phyloP scores from a whole-genome alignment of 1,284 basidiomycete genomes.

The Gomphus sp. region DNA sequence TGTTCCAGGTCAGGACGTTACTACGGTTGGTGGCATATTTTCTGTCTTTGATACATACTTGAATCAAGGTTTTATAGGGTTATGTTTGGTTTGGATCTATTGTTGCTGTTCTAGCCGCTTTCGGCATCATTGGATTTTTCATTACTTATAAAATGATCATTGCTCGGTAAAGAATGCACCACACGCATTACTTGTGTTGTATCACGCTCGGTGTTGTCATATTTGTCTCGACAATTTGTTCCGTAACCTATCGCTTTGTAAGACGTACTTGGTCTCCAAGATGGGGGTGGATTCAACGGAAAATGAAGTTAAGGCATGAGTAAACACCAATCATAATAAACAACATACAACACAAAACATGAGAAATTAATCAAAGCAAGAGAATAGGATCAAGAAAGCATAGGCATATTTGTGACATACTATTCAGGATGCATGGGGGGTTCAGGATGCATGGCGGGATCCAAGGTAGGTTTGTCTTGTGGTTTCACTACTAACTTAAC shows the following conservation, averaged over 20 bases:
- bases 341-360: conserved; percentile 7
- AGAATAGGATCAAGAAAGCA: neutral
- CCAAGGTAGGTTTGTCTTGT: neutral
- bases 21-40: conserved; percentile 20
- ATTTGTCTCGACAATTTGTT: neutral
- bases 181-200: neutral
- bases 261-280: neutral
- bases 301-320: neutral
- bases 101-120: conserved; percentile 64
- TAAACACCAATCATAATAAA: neutral
- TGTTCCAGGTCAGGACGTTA: conserved; percentile 74
- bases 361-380: neutral
- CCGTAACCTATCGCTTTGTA: neutral
- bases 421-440: neutral
- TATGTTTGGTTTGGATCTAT: conserved; percentile 84
- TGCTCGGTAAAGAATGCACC: conserved; percentile 15
- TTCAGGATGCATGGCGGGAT: neutral
- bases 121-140: conserved; percentile 76
- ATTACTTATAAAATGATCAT: conserved; percentile 76
- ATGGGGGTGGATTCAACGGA: too few relatives aligned
- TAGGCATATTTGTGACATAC: neutral
- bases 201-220: too few relatives aligned
- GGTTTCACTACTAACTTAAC: conserved; percentile 13
- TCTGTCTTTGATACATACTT: neutral
- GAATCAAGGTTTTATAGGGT: conserved; percentile 21